Percentiles rank a stretch among this genome's conserved stretches.
Conservation (phyloP, 2,329 filamentous ascomycete genomes). For the Didymella sp. region DNA sequence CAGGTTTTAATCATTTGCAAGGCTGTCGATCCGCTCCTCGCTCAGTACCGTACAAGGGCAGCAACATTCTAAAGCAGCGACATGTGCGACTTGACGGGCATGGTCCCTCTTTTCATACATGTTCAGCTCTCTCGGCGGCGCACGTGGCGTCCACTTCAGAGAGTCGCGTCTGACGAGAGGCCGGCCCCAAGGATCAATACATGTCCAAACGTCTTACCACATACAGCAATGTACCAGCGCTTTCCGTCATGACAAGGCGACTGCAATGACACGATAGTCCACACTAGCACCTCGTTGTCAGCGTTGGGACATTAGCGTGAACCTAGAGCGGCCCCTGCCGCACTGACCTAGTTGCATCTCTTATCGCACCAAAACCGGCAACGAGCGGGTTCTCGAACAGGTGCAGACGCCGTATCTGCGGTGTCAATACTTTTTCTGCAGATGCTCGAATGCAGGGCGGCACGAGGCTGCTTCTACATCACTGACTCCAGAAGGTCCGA, state of each 20-base stretch:
- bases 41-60: background rate
- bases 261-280: slow-evolving; percentile 2
- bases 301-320: slow-evolving; percentile 15
- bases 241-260: slow-evolving; percentile 4
- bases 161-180: background rate
- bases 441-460: slow-evolving; percentile 1
- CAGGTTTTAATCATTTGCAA: background rate
- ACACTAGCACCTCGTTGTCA: slow-evolving; percentile 9
- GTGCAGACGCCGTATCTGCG: slow-evolving; percentile 12
- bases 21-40: background rate
- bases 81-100: background rate
- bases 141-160: slow-evolving; percentile 2
- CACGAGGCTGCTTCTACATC: slow-evolving; percentile 6
- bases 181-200: slow-evolving; percentile 10
- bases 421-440: slow-evolving; percentile 11
- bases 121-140: slow-evolving; percentile 18
- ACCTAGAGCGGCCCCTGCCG: slow-evolving; percentile 18
- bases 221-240: slow-evolving; percentile 4
- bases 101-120: slow-evolving; percentile 18
- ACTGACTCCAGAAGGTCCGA: slow-evolving; percentile 1
- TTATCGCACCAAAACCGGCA: slow-evolving; percentile 14
- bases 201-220: slow-evolving; percentile 14
- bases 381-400: background rate
- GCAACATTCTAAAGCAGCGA: background rate
- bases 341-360: background rate